phyloP scores from a whole-genome alignment of 495 filamentous ascomycete genomes.

The Neurospora sp. region DNA sequence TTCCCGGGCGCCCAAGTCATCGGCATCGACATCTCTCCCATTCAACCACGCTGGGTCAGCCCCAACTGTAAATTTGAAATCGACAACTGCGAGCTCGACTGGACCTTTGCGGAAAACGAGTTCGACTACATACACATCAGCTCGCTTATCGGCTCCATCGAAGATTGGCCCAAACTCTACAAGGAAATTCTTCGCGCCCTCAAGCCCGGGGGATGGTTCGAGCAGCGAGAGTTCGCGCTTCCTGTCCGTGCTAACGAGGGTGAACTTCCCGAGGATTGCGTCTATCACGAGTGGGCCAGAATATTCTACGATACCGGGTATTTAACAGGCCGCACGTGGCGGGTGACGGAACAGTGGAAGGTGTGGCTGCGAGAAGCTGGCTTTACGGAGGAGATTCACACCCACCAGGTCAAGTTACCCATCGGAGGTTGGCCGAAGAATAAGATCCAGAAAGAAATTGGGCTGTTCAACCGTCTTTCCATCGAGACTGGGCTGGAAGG shows the following conservation, averaged over 20 bases:
- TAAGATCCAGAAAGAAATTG: constrained; percentile 28
- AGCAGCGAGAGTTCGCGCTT: constrained; percentile 30
- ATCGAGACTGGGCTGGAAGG: constrained; percentile 38
- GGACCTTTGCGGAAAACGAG: constrained; percentile 32
- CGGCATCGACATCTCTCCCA: constrained; percentile 41
- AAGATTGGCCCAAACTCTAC: constrained; percentile 39
- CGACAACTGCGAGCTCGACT: constrained; percentile 38
- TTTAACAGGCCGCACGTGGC: constrained; percentile 9
- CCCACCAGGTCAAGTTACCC: constrained; percentile 37
- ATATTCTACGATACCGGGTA: constrained; percentile 25
- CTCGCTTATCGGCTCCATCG: constrained; percentile 36
- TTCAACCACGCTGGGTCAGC: constrained; percentile 31
- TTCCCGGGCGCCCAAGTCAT: constrained; percentile 38
- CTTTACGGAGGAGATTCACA: constrained; percentile 42
- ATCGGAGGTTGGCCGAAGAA: constrained; percentile 46
- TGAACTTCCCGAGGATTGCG: constrained; percentile 28
- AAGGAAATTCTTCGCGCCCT: constrained; percentile 23
- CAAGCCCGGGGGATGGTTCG: constrained; percentile 19
- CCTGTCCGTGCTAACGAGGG: constrained; percentile 30
- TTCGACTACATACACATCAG: constrained; percentile 55
- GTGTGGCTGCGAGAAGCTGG: constrained; percentile 43
- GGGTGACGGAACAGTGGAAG: constrained; percentile 34
- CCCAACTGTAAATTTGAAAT: constrained; percentile 40
- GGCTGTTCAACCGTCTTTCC: constrained; percentile 21
- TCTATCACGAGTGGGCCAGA: constrained; percentile 26